phyloP scores from a whole-genome alignment of 2,329 filamentous ascomycete species.

The Purpureocillium takamizusanense region DNA sequence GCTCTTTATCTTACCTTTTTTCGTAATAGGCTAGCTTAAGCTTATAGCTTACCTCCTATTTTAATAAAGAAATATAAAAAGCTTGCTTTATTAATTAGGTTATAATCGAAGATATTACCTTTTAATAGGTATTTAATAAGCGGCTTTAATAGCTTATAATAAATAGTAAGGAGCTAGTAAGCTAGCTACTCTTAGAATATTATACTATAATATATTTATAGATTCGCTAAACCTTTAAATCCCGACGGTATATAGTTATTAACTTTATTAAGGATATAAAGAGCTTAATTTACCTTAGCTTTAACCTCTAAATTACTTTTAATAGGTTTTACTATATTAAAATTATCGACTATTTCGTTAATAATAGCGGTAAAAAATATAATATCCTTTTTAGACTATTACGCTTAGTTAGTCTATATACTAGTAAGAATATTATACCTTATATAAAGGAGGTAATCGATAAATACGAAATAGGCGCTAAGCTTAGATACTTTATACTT shows the following conservation, averaged over 20 bases:
- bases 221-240: slow-evolving; percentile 3
- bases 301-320: slow-evolving; percentile 1
- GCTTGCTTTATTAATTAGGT: slow-evolving; percentile 1
- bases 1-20: slow-evolving; percentile 1
- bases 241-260: slow-evolving; percentile 1
- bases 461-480: slow-evolving; percentile 1
- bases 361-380: not conserved
- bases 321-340: not conserved
- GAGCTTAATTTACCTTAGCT: slow-evolving; percentile 1
- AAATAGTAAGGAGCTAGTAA: slow-evolving; percentile 1
- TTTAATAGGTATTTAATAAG: not conserved
- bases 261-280: not conserved
- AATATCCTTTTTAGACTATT: not conserved
- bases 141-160: not conserved
- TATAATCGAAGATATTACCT: slow-evolving; percentile 1
- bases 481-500: slow-evolving; percentile 1
- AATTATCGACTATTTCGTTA: not conserved
- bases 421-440: slow-evolving; percentile 1
- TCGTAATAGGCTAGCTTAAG: slow-evolving; percentile 1
- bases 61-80: slow-evolving; percentile 1
- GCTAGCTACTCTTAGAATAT: slow-evolving; percentile 2
- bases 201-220: slow-evolving; percentile 1
- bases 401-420: not conserved
- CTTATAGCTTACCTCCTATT: not conserved
- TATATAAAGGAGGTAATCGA: slow-evolving; percentile 1